phyloP scores from a whole-genome alignment of 306 rosid species.

The Astragalus glycyphyllos region DNA sequence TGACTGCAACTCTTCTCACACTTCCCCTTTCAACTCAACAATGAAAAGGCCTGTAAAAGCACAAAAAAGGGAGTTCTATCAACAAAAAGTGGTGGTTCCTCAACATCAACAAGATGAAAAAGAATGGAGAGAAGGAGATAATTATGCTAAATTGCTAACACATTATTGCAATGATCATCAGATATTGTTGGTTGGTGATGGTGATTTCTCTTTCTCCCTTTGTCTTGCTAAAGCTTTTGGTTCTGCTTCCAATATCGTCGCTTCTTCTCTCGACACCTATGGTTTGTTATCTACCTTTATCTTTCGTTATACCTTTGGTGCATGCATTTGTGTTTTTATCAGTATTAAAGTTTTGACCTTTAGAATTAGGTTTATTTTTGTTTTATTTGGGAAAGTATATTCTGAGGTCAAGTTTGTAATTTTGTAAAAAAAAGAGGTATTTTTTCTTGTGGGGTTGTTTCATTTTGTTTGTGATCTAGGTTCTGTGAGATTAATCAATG shows the following conservation, averaged over 20 bases:
- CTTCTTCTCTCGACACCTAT: conserved; percentile 54
- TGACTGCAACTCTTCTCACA: not conserved
- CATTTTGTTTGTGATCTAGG: no score
- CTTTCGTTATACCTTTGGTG: not conserved
- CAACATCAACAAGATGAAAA: not conserved
- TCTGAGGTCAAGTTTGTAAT: no score
- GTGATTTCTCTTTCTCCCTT: conserved; percentile 68
- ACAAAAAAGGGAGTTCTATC: not conserved
- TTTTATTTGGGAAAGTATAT: no score
- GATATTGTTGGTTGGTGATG: conserved; percentile 63
- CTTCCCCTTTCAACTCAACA: not conserved
- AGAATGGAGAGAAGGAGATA: not conserved
- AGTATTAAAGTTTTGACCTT: conserved; percentile 6
- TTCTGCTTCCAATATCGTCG: conserved; percentile 54
- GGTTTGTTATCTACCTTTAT: conserved; percentile 28
- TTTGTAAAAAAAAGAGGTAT: no score
- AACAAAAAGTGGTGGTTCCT: no score
- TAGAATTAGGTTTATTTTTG: not conserved
- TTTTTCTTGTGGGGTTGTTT: no score
- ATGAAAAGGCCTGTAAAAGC: not conserved
- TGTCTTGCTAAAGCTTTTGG: conserved; percentile 51
- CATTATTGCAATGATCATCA: conserved; percentile 56
- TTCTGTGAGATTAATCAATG: no score
- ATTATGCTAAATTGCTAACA: conserved; percentile 42
- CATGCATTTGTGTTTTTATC: not conserved